A percentile compares a stretch with the other conserved stretches of the same genome.
These are phyloP conservation scores for Ustanciosporium gigantosporum DNA, from an alignment of 1,284 basidiomycete genomes.

Conservation along the genomic window DNA sequence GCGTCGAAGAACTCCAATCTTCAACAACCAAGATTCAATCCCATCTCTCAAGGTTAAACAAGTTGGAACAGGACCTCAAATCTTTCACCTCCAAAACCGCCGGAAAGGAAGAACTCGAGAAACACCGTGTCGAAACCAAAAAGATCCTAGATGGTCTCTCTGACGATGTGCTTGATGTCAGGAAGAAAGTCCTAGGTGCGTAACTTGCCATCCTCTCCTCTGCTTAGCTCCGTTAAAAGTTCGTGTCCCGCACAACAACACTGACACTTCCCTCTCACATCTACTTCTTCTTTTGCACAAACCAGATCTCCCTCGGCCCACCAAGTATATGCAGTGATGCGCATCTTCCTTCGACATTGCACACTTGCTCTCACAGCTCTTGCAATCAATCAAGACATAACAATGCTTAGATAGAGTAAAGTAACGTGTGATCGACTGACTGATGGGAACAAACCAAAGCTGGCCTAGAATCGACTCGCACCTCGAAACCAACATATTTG, in stretches of 20 bases:
- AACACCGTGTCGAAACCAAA: constrained; percentile 27
- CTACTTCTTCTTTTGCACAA: not conserved
- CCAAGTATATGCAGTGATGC: constrained; percentile 41
- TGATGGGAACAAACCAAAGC: no score
- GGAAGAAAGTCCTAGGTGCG: constrained; percentile 33
- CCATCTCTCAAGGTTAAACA: constrained; percentile 35
- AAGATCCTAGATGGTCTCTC: constrained; percentile 42
- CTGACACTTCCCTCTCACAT: not conserved
- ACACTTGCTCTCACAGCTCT: no score
- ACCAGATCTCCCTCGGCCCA: constrained; percentile 32
- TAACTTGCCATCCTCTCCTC: not conserved
- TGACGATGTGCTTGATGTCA: constrained; percentile 38
- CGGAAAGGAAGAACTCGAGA: constrained; percentile 23
- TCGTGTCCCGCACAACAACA: no score
- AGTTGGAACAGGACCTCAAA: constrained; percentile 42
- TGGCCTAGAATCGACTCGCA: no score
- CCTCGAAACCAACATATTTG: no score
- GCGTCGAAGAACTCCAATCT: constrained; percentile 80
- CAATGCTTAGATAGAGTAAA: no score
- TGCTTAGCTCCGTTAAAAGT: no score
- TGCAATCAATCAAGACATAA: no score
- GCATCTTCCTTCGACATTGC: no score
- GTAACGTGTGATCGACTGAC: no score
- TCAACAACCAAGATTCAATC: constrained; percentile 66
- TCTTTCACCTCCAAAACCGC: constrained; percentile 18